Conservation (phyloP, 2,329 filamentous ascomycete species). For the Aureobasidium sp. region DNA sequence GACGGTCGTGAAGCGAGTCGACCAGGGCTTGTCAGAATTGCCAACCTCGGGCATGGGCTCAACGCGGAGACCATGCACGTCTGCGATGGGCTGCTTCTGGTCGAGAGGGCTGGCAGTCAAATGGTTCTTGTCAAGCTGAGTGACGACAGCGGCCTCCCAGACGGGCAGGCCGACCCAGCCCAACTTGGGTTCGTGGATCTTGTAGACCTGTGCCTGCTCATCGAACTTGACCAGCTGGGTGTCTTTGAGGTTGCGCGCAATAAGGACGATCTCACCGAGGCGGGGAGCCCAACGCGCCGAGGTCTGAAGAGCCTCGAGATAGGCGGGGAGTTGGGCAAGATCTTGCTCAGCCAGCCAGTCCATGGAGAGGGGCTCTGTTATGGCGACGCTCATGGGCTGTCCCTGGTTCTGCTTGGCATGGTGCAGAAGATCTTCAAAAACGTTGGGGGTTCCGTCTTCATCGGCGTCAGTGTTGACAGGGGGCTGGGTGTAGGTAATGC, state of each 20-base stretch:
- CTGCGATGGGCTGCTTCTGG: background rate
- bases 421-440: slow-evolving; percentile 45
- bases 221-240: slow-evolving; percentile 29
- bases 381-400: slow-evolving; percentile 36
- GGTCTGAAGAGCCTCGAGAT: slow-evolving; percentile 37
- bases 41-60: slow-evolving; percentile 49
- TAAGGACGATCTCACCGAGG: slow-evolving; percentile 51
- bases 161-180: slow-evolving; percentile 31
- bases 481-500: background rate
- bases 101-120: background rate
- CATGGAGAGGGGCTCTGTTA: slow-evolving; percentile 46
- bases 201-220: slow-evolving; percentile 21
- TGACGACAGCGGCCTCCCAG: slow-evolving; percentile 54
- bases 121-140: slow-evolving; percentile 37
- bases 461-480: slow-evolving; percentile 27
- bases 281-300: slow-evolving; percentile 49
- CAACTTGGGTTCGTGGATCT: slow-evolving; percentile 26
- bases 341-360: slow-evolving; percentile 51
- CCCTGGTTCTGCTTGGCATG: slow-evolving; percentile 39
- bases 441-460: slow-evolving; percentile 48
- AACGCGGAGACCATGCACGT: slow-evolving; percentile 45
- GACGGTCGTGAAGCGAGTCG: slow-evolving; percentile 50
- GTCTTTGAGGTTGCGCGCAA: slow-evolving; percentile 31
- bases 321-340: slow-evolving; percentile 19
- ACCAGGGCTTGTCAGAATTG: slow-evolving; percentile 42